Evolutionary conservation across 2,329 filamentous ascomycete species (phyloP).

Genomic region (Colletotrichum limetticola): DNA sequence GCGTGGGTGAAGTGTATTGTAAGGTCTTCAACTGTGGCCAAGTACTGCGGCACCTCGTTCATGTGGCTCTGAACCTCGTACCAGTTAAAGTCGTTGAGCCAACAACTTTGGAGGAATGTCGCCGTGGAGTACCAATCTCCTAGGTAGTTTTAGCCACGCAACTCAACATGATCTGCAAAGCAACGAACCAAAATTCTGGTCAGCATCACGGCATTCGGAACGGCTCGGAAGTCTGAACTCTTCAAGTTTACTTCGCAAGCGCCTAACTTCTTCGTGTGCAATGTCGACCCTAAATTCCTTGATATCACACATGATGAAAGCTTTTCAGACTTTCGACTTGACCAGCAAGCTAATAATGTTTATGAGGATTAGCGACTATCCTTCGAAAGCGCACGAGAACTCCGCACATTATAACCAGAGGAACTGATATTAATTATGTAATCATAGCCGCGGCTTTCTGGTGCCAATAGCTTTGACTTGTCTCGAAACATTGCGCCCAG

Average conservation of each 20-base stretch:
- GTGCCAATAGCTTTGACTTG: background rate
- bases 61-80: conserved; percentile 29
- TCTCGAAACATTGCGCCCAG: background rate
- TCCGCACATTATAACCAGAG: background rate
- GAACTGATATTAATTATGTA: conserved; percentile 13
- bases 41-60: conserved; percentile 31
- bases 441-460: background rate
- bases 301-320: conserved; percentile 1
- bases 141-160: background rate
- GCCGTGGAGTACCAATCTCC: conserved; percentile 26
- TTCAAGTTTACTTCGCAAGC: background rate
- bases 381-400: too few relatives aligned
- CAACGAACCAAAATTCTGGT: background rate
- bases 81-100: conserved; percentile 34
- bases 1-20: conserved; percentile 41
- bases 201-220: background rate
- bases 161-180: background rate
- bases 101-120: conserved; percentile 29
- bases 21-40: conserved; percentile 37
- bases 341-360: too few relatives aligned
- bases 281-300: conserved; percentile 11
- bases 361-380: too few relatives aligned
- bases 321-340: background rate
- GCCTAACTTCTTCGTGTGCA: background rate
- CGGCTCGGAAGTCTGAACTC: background rate